Base-by-base conservation (phyloP, 352 stramenopile species). In the Pythium aphanidermatum region DNA sequence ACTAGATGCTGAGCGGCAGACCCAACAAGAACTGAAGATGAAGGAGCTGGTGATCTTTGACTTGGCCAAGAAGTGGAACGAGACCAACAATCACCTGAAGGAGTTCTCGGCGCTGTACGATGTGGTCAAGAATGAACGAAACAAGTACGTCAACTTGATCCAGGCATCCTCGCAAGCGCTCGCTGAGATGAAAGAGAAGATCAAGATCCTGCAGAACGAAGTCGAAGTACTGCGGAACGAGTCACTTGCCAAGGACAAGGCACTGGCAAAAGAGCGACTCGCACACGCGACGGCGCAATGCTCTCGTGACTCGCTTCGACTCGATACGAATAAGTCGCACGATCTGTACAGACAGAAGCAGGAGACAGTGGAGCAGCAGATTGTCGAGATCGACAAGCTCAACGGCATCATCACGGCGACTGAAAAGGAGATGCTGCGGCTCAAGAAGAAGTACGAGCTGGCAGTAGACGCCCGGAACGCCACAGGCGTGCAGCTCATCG, bases 121-220 rank as follows among this genome's bases (percentile, higher is more conserved):
- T 35, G 82, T 97, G 11, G 87, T 97, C 40, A 98, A 98, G 63
- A 96, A 95, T 56, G 92, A 98, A 54, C 81, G 92, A 27, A 98
- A 98, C 64, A 97, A 97, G 55, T 97, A 97, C 54, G 92, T 97
- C 21, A 97, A 96, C 51, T 52, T 97, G 24, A 98, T 98, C 47
- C 90, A 97, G 55, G 70, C 83, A 19, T 81, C 71, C 7, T 80
- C 84, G 2, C 92, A 98, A 56, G 89, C 90, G 19, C 74, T 97
- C 1, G 90, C 88, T 5, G 92, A 98, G 64, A 97, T 97, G 92
- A 96, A 96, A 37, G 92, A 97, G 53, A 98, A 97, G 58, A 97
- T 97, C 60, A 96, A 97, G 55, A 96, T 97, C 51, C 58, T 98
- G 21, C 74, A 95, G 47, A 97, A 97, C 50, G 92, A 98, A 63